Conservation (phyloP, 495 filamentous ascomycete species). For the Neurospora sp. region DNA sequence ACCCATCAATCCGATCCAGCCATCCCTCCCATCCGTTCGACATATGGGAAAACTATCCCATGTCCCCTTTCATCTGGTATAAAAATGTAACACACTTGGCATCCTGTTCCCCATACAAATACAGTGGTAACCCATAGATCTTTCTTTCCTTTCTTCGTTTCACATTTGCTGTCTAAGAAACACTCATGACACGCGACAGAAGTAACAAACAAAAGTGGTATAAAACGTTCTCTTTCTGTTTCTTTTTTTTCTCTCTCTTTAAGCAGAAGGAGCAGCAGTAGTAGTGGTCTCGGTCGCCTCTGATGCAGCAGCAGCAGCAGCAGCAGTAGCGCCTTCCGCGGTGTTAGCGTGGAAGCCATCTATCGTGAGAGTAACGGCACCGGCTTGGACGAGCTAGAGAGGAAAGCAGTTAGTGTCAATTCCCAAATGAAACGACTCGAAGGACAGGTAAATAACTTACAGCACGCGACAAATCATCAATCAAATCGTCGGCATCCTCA, state of each 20-base stretch:
- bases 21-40: not conserved
- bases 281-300: not conserved
- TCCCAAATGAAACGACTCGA: not conserved
- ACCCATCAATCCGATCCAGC: not conserved
- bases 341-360: constrained; percentile 60
- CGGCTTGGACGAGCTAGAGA: constrained; percentile 70
- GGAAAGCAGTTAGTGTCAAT: not conserved
- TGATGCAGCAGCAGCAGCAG: not conserved
- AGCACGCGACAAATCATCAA: constrained; percentile 83
- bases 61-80: not conserved
- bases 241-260: not conserved
- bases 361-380: constrained; percentile 74
- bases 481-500: constrained; percentile 84
- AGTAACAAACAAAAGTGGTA: not conserved
- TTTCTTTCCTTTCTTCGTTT: not conserved
- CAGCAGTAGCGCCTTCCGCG: constrained; percentile 1
- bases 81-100: not conserved
- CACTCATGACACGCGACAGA: not conserved
- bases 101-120: not conserved
- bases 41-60: not conserved
- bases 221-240: not conserved
- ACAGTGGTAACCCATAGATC: not conserved
- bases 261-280: not conserved
- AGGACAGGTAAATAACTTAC: constrained; percentile 47
- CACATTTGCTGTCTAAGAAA: not conserved